Percentiles rank a stretch among this genome's conserved stretches.
phyloP scores from a whole-genome alignment of 2,329 filamentous ascomycete species.

The Penicillium sp. region DNA sequence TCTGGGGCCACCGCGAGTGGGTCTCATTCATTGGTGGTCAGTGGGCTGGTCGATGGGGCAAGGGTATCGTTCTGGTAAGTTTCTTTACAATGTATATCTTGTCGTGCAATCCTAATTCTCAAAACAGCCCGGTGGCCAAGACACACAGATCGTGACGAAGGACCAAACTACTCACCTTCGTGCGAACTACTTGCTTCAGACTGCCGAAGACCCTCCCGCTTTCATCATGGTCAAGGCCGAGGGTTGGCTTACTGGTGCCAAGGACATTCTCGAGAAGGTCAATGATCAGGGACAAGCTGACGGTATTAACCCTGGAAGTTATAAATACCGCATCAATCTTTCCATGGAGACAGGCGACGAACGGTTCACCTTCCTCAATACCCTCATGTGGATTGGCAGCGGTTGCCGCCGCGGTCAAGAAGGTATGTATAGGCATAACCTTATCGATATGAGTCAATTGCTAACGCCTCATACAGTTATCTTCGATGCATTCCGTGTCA shows the following conservation, averaged over 20 bases:
- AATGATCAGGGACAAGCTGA: conserved; percentile 46
- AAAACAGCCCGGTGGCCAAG: conserved; percentile 50
- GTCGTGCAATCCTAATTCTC: background rate
- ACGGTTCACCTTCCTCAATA: conserved; percentile 51
- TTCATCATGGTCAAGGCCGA: conserved; percentile 49
- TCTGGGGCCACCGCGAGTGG: conserved; percentile 54
- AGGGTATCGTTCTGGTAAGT: conserved; percentile 51
- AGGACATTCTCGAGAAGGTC: conserved; percentile 51
- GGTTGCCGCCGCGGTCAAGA: conserved; percentile 49
- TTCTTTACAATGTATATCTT: background rate
- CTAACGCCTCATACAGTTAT: conserved; percentile 27
- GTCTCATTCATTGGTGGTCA: conserved; percentile 52
- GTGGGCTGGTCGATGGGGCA: conserved; percentile 55
- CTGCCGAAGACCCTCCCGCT: conserved; percentile 51
- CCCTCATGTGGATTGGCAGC: conserved; percentile 52
- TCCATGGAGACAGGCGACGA: conserved; percentile 53
- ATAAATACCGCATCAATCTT: conserved; percentile 50
- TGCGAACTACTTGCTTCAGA: conserved; percentile 51
- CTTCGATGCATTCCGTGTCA: conserved; percentile 40
- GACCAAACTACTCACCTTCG: conserved; percentile 48
- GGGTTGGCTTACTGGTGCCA: conserved; percentile 51
- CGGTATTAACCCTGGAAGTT: conserved; percentile 48
- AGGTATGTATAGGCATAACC: conserved; percentile 30
- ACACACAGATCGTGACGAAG: conserved; percentile 50
- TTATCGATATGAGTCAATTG: background rate